These are phyloP conservation scores for Physcomitrellopsis africana DNA, from an alignment of 225 moss, liverwort and hornwort genomes.

Conservation along the genomic window DNA sequence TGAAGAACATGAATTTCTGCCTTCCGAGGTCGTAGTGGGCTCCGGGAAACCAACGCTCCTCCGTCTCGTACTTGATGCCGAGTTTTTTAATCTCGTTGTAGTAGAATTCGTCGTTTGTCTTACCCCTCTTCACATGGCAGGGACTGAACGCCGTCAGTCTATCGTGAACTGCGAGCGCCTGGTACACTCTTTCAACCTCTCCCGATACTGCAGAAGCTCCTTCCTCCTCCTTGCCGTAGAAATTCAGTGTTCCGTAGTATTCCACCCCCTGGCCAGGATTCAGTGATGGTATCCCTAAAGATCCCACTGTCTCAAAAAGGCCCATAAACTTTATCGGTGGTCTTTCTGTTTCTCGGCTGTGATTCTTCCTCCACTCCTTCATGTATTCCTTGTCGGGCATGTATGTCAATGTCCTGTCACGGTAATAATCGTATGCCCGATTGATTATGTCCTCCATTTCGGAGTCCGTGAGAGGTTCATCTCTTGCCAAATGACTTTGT, in stretches of 20 bases:
- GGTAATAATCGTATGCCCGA: conserved; percentile 43
- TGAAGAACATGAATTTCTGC: conserved; percentile 55
- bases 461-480: neutral
- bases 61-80: conserved; percentile 27
- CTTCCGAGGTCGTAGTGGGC: conserved; percentile 53
- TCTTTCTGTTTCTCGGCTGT: conserved; percentile 28
- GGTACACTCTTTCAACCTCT: conserved; percentile 58
- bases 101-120: conserved; percentile 2
- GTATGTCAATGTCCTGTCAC: conserved; percentile 26
- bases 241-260: conserved; percentile 41
- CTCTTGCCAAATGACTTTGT: neutral
- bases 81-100: conserved; percentile 30
- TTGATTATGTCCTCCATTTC: conserved; percentile 32
- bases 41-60: conserved; percentile 54
- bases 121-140: conserved; percentile 46
- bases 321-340: conserved; percentile 56
- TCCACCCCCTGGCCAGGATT: conserved; percentile 40
- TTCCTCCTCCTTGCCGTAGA: conserved; percentile 43
- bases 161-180: conserved; percentile 51
- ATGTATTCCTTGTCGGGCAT: conserved; percentile 21
- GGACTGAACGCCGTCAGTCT: conserved; percentile 40
- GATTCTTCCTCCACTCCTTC: conserved; percentile 29
- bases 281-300: conserved; percentile 46
- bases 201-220: conserved; percentile 50
- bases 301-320: conserved; percentile 51